Conservation (phyloP, 139 green algal genomes). For the Astrephomene gubernaculifera region DNA sequence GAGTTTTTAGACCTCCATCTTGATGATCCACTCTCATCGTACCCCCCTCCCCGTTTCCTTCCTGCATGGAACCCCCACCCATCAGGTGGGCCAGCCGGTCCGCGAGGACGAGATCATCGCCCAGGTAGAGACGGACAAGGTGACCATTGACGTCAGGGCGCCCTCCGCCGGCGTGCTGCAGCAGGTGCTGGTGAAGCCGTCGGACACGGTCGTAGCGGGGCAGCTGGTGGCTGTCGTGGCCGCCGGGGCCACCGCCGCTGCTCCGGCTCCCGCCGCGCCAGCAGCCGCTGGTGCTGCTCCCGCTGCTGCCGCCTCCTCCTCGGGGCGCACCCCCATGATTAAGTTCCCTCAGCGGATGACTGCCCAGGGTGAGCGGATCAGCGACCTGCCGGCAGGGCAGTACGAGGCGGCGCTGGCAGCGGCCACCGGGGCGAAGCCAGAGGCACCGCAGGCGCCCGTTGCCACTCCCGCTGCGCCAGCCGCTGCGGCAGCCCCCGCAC, state of each 20-base stretch:
- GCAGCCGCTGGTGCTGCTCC: neutral
- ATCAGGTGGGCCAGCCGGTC: slow-evolving; percentile 78
- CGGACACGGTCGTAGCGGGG: slow-evolving; percentile 56
- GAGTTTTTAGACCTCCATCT: too few relatives aligned
- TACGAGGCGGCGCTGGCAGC: slow-evolving; percentile 14
- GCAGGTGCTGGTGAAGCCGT: slow-evolving; percentile 49
- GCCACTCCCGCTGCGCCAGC: neutral
- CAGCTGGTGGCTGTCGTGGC: slow-evolving; percentile 53
- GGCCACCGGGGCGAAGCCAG: too few relatives aligned
- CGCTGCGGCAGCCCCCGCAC: neutral
- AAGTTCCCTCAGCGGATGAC: slow-evolving; percentile 53
- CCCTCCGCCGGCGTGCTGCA: slow-evolving; percentile 51
- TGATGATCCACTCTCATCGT: too few relatives aligned
- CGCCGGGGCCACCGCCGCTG: slow-evolving; percentile 9
- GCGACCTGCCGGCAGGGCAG: slow-evolving; percentile 47
- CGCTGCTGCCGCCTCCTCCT: neutral
- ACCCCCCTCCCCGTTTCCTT: too few relatives aligned
- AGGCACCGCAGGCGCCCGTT: neutral
- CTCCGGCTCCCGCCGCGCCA: neutral
- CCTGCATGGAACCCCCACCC: too few relatives aligned
- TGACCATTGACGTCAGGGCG: slow-evolving; percentile 67
- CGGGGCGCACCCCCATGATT: slow-evolving; percentile 22
- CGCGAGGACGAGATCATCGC: slow-evolving; percentile 92
- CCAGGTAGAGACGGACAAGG: slow-evolving; percentile 97
- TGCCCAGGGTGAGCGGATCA: slow-evolving; percentile 53